Percentiles rank a stretch among this genome's conserved stretches.
These are phyloP conservation scores for Chimonanthus praecox DNA, from an alignment of 164 flowering plant genomes.

Conservation along the genomic window DNA sequence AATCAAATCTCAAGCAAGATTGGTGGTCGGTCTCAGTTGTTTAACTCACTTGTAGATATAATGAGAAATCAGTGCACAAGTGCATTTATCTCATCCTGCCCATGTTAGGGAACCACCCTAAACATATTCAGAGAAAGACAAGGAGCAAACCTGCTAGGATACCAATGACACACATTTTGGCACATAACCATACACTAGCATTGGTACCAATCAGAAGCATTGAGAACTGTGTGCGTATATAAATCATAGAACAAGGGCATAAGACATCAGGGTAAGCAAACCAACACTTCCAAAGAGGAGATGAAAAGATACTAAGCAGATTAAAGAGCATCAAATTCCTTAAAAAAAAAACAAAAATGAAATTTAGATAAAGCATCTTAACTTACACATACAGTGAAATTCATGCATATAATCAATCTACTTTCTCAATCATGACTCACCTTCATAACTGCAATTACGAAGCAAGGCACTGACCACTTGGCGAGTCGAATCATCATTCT, in stretches of 20 bases:
- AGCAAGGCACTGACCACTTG: slow-evolving; percentile 62
- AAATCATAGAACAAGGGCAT: background rate
- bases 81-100: too few relatives aligned
- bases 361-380: background rate
- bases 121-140: too few relatives aligned
- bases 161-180: too few relatives aligned
- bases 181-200: too few relatives aligned
- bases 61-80: too few relatives aligned
- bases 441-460: slow-evolving; percentile 65
- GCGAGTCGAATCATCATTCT: slow-evolving; percentile 63
- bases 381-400: background rate
- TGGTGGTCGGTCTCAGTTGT: too few relatives aligned
- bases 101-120: too few relatives aligned
- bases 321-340: background rate
- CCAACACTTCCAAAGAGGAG: background rate
- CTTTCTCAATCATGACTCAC: slow-evolving; percentile 19
- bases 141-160: too few relatives aligned
- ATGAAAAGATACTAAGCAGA: background rate
- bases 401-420: background rate
- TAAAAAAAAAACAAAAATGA: background rate
- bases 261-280: background rate
- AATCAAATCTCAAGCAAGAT: too few relatives aligned
- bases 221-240: too few relatives aligned
- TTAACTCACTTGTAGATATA: too few relatives aligned
- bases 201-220: too few relatives aligned